These are phyloP conservation scores for Colletotrichum zoysiae DNA, from an alignment of 2,329 filamentous ascomycete species.

Conservation along the genomic window DNA sequence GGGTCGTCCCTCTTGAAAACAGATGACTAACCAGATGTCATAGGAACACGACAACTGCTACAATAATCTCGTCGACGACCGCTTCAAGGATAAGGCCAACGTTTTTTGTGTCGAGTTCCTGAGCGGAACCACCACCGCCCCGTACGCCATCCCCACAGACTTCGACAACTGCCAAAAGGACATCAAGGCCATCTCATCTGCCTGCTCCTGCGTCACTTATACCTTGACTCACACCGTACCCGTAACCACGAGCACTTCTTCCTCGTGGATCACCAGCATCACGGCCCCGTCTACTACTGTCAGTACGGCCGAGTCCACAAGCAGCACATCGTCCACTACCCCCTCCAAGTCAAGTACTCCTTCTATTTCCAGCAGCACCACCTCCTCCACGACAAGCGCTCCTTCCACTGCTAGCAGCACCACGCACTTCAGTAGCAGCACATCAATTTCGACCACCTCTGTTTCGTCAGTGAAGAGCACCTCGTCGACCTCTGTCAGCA, in stretches of 20 bases:
- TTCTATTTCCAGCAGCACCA: not conserved
- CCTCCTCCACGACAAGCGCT: not conserved
- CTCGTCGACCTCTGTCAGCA: too few relatives aligned
- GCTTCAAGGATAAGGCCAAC: constrained; percentile 48
- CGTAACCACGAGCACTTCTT: constrained; percentile 18
- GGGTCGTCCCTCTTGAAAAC: not conserved
- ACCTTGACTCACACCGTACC: constrained; percentile 27
- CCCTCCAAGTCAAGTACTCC: not conserved
- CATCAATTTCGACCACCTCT: too few relatives aligned
- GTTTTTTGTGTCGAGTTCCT: constrained; percentile 52
- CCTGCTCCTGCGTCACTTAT: constrained; percentile 55
- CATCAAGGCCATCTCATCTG: constrained; percentile 47
- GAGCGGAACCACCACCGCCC: constrained; percentile 46
- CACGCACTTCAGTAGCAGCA: not conserved
- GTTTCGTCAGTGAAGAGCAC: too few relatives aligned
- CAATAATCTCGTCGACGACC: constrained; percentile 51
- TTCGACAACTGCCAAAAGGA: constrained; percentile 49
- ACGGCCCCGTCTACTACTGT: constrained; percentile 12
- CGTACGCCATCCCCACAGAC: constrained; percentile 48
- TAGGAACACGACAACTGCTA: constrained; percentile 52
- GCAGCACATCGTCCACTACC: not conserved
- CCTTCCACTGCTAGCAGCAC: not conserved
- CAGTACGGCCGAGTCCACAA: not conserved
- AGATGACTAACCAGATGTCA: not conserved
- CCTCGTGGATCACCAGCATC: constrained; percentile 7